phyloP scores from a whole-genome alignment of 306 rosid genomes.

The Vicia sativa region DNA sequence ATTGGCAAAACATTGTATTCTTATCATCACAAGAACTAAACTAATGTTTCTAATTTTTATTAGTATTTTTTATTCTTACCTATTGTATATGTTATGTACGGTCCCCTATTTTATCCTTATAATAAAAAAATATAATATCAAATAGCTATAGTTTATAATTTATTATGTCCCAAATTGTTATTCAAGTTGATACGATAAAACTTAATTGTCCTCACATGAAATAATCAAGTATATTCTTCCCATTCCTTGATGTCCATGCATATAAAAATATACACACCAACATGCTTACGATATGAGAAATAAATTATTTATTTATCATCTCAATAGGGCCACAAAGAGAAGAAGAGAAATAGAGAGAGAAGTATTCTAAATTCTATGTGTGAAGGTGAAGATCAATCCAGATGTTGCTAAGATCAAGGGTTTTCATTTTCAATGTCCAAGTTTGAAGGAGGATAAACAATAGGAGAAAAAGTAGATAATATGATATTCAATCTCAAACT shows the following conservation, averaged over 20 bases:
- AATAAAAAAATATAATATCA: slow-evolving; percentile 29
- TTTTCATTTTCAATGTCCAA: slow-evolving; percentile 20
- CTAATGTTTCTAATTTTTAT: slow-evolving; percentile 33
- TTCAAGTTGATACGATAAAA: slow-evolving; percentile 43
- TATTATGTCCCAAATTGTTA: slow-evolving; percentile 21
- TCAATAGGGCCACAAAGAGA: slow-evolving; percentile 30
- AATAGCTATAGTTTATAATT: slow-evolving; percentile 23
- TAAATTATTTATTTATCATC: slow-evolving; percentile 42
- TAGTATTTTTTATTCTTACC: not conserved
- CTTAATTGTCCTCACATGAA: slow-evolving; percentile 55
- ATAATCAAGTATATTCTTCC: slow-evolving; percentile 48
- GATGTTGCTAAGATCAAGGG: slow-evolving; percentile 26
- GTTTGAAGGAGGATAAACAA: slow-evolving; percentile 36
- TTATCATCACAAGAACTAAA: slow-evolving; percentile 33
- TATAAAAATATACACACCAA: slow-evolving; percentile 38
- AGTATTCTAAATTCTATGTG: slow-evolving; percentile 31
- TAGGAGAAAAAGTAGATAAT: slow-evolving; percentile 21
- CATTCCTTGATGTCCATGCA: slow-evolving; percentile 52
- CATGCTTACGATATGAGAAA: slow-evolving; percentile 44
- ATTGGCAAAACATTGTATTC: slow-evolving; percentile 10
- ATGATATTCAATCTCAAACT: slow-evolving; percentile 34
- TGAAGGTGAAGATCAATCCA: slow-evolving; percentile 45
- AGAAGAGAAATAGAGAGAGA: slow-evolving; percentile 5
- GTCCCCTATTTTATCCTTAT: slow-evolving; percentile 20
- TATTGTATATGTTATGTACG: slow-evolving; percentile 18